These are phyloP conservation scores for Aspergillus cejpii DNA, from an alignment of 2,329 filamentous ascomycete genomes.

Conservation along the genomic window DNA sequence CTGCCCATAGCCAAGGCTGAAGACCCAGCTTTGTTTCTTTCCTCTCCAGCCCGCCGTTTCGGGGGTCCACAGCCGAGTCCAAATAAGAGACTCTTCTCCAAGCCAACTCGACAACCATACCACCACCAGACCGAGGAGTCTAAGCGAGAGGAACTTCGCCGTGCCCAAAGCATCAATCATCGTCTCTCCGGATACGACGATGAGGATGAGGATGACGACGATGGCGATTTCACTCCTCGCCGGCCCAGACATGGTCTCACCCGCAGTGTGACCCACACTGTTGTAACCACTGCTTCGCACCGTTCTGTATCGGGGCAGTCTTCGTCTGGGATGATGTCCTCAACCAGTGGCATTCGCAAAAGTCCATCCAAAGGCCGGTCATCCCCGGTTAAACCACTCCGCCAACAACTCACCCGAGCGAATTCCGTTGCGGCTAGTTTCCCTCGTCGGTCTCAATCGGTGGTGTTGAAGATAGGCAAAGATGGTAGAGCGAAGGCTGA, in stretches of 20 bases:
- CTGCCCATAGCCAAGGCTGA: conserved; percentile 35
- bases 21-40: conserved; percentile 44
- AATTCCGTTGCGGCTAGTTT: conserved; percentile 27
- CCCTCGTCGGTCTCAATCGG: conserved; percentile 35
- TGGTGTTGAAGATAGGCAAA: conserved; percentile 44
- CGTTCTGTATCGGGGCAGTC: conserved; percentile 27
- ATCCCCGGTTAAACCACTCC: conserved; percentile 37
- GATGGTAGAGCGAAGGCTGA: conserved; percentile 45
- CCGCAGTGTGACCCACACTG: conserved; percentile 39
- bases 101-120: conserved; percentile 40
- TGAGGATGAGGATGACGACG: conserved; percentile 32
- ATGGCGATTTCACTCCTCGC: conserved; percentile 32
- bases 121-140: conserved; percentile 46
- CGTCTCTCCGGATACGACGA: conserved; percentile 27
- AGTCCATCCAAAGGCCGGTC: conserved; percentile 40
- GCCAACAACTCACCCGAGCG: conserved; percentile 28
- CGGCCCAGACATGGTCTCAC: conserved; percentile 33
- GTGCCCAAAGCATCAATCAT: conserved; percentile 26
- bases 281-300: conserved; percentile 25
- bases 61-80: conserved; percentile 34
- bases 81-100: conserved; percentile 22
- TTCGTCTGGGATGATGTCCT: conserved; percentile 28
- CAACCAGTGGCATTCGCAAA: conserved; percentile 35
- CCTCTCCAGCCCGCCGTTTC: conserved; percentile 45
- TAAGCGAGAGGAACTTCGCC: conserved; percentile 38